These are phyloP conservation scores for Tylopilus subfusipes DNA, from an alignment of 768 basidiomycete genomes.

Conservation along the genomic window DNA sequence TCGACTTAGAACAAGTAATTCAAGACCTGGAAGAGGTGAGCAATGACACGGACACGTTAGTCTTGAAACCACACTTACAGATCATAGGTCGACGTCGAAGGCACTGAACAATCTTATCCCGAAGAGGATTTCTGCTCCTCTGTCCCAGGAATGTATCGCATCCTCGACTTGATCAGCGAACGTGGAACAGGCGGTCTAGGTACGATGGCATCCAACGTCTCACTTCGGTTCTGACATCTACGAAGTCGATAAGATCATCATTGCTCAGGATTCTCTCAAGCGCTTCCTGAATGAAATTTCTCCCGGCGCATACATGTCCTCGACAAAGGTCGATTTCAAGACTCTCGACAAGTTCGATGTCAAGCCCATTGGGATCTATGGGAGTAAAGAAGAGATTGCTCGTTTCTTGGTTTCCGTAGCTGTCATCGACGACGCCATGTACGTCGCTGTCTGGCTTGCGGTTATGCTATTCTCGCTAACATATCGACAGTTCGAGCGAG, in stretches of 20 bases:
- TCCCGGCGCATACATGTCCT: constrained; percentile 51
- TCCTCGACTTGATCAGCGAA: constrained; percentile 53
- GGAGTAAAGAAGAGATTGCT: constrained; percentile 48
- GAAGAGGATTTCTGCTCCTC: constrained; percentile 26
- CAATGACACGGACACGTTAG: neutral
- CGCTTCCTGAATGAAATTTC: constrained; percentile 44
- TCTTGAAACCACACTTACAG: neutral
- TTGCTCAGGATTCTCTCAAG: constrained; percentile 49
- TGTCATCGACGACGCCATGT: constrained; percentile 40
- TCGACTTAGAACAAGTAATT: constrained; percentile 7
- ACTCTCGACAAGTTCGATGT: constrained; percentile 43
- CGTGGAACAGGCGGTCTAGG: constrained; percentile 50
- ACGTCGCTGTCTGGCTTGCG: constrained; percentile 14
- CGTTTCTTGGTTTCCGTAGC: constrained; percentile 40
- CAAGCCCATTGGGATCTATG: constrained; percentile 55
- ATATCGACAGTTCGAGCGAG: constrained; percentile 8
- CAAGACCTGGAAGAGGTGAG: constrained; percentile 18
- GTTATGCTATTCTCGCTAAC: neutral
- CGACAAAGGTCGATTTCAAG: constrained; percentile 57
- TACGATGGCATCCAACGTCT: constrained; percentile 19
- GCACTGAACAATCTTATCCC: constrained; percentile 2
- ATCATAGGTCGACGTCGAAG: constrained; percentile 18
- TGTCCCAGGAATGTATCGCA: constrained; percentile 46
- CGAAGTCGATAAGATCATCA: constrained; percentile 62
- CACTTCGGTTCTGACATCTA: neutral